phyloP scores from a whole-genome alignment of 208 protist species.

The Leishmania turanica region DNA sequence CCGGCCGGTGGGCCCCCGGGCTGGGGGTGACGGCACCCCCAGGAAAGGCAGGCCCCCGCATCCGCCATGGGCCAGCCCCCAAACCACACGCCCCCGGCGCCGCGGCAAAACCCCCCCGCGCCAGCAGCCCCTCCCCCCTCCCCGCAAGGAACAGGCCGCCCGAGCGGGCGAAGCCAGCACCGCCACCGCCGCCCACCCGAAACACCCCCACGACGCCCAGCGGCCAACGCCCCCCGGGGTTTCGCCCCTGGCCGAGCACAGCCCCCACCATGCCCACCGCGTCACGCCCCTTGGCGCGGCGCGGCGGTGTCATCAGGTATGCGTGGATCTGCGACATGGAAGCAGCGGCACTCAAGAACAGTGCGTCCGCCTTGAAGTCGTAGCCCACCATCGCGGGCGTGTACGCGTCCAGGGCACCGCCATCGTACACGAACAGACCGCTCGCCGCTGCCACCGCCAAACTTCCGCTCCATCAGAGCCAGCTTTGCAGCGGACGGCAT shows the following conservation, averaged over 20 bases:
- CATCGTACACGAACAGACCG: constrained; percentile 34
- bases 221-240: constrained; percentile 32
- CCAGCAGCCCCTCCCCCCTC: too few relatives aligned
- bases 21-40: too few relatives aligned
- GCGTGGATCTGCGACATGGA: constrained; percentile 31
- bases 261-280: constrained; percentile 34
- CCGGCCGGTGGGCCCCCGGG: too few relatives aligned
- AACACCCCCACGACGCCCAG: constrained; percentile 36
- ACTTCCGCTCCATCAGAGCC: constrained; percentile 35
- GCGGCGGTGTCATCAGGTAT: constrained; percentile 31
- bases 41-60: too few relatives aligned
- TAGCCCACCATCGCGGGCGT: constrained; percentile 30
- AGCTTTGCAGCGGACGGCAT: constrained; percentile 30
- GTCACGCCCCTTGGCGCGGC: constrained; percentile 26
- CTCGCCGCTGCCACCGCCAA: constrained; percentile 38
- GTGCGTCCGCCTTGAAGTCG: constrained; percentile 35
- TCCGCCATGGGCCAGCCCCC: too few relatives aligned
- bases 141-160: constrained; percentile 26
- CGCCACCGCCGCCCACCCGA: constrained; percentile 33
- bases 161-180: constrained; percentile 24
- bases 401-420: constrained; percentile 22
- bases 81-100: too few relatives aligned
- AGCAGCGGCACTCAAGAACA: constrained; percentile 38
- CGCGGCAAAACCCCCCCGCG: too few relatives aligned
- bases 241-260: constrained; percentile 27